These are phyloP conservation scores for Eucalyptus leucophloia DNA, from an alignment of 345 rosid genomes.

Conservation along the genomic window DNA sequence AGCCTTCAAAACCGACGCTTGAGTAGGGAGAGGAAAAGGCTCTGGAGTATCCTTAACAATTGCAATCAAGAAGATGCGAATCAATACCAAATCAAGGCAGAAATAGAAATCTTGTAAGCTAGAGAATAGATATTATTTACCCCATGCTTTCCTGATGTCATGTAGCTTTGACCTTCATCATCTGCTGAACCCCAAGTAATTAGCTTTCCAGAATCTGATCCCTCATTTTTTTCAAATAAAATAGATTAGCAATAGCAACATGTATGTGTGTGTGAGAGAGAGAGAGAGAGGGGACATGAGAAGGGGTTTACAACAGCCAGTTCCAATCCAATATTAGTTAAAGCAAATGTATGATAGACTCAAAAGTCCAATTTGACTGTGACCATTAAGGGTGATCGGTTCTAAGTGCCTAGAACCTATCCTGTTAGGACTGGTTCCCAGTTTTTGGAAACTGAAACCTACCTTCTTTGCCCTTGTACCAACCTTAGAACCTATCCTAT, in stretches of 20 bases:
- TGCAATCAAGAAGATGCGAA: background rate
- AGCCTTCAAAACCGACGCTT: conserved; percentile 43
- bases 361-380: background rate
- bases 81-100: conserved; percentile 7
- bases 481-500: background rate
- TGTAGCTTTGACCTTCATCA: conserved; percentile 64
- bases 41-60: conserved; percentile 64
- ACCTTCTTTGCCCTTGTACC: background rate
- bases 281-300: background rate
- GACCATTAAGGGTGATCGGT: background rate
- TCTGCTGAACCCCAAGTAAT: conserved; percentile 78
- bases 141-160: conserved; percentile 79
- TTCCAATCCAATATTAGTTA: background rate
- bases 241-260: background rate
- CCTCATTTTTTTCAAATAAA: background rate
- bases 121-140: conserved; percentile 23
- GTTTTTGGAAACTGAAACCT: background rate
- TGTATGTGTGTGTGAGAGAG: background rate
- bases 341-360: background rate
- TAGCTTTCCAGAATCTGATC: conserved; percentile 56
- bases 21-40: conserved; percentile 54
- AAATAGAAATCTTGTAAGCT: background rate
- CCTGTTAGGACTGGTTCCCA: background rate
- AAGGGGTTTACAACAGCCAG: background rate
- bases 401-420: background rate